Conservation (phyloP, 2,329 filamentous ascomycete species). For the Xylaria arbuscula region DNA sequence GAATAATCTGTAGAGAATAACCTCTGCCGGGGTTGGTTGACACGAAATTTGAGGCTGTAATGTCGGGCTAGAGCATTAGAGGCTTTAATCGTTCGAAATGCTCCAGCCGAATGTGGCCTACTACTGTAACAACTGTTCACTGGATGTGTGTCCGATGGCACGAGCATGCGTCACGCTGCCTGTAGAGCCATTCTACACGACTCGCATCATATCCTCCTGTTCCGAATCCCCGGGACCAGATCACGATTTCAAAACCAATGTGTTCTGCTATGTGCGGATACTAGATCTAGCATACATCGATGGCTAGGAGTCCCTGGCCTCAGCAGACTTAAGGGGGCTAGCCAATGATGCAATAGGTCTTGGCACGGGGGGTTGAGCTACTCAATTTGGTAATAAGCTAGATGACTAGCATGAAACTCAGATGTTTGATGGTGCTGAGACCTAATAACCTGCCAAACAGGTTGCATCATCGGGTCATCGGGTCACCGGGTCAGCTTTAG, state of each 20-base stretch:
- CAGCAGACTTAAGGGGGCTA: neutral
- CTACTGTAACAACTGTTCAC: no score
- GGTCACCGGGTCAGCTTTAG: neutral
- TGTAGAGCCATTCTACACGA: neutral
- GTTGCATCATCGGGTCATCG: no score
- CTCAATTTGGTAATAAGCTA: no score
- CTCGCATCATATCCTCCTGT: slow-evolving; percentile 21
- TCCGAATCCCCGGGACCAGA: slow-evolving; percentile 24
- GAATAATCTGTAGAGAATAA: neutral
- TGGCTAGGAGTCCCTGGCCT: neutral
- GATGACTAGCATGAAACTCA: neutral
- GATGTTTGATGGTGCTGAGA: neutral
- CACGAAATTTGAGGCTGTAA: neutral
- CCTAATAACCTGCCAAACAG: neutral
- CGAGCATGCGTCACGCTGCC: no score
- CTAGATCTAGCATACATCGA: neutral
- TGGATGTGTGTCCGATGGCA: neutral
- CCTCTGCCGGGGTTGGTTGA: neutral
- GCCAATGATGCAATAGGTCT: neutral
- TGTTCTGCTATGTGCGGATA: neutral
- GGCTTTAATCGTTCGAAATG: neutral
- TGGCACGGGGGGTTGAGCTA: slow-evolving; percentile 12
- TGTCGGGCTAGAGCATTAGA: neutral
- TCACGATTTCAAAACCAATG: slow-evolving; percentile 6
- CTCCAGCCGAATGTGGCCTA: neutral